Evolutionary conservation across 768 basidiomycete species (phyloP).

Genomic region (Steccherinum ochraceum): DNA sequence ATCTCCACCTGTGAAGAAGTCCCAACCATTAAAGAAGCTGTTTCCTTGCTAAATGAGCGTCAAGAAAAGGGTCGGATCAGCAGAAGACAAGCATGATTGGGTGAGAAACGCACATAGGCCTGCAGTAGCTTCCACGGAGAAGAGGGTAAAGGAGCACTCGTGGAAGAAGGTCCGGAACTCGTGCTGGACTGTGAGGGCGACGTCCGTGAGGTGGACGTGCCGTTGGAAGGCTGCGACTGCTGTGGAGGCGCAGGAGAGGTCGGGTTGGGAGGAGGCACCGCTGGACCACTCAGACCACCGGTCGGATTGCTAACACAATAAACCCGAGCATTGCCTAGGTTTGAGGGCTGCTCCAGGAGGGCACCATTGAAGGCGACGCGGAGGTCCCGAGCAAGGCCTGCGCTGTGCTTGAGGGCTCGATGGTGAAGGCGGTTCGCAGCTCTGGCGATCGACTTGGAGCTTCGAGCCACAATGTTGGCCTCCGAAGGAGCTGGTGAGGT

Average conservation of each 20-base stretch:
- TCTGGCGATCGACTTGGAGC: slow-evolving; percentile 32
- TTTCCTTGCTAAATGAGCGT: slow-evolving; percentile 42
- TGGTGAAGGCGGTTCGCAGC: slow-evolving; percentile 44
- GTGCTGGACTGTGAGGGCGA: slow-evolving; percentile 8
- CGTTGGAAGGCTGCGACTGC: slow-evolving; percentile 2
- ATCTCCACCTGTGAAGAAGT: slow-evolving; percentile 62
- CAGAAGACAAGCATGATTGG: not conserved
- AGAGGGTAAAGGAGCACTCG: slow-evolving; percentile 7
- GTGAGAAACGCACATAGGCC: slow-evolving; percentile 51
- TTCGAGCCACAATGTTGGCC: slow-evolving; percentile 16
- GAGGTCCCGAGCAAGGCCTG: slow-evolving; percentile 60
- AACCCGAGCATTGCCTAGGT: slow-evolving; percentile 16
- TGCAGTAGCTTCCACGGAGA: slow-evolving; percentile 44
- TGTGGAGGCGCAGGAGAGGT: slow-evolving; percentile 1
- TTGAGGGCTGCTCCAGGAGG: slow-evolving; percentile 25
- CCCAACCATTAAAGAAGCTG: slow-evolving; percentile 79
- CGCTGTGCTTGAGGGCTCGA: slow-evolving; percentile 51
- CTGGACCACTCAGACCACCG: slow-evolving; percentile 4
- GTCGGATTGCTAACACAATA: slow-evolving; percentile 29
- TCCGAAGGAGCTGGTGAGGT: slow-evolving; percentile 18
- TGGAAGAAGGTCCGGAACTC: slow-evolving; percentile 4
- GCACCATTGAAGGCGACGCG: slow-evolving; percentile 57
- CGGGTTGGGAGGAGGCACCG: slow-evolving; percentile 6
- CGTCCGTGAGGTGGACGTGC: slow-evolving; percentile 19
- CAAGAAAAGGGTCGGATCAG: slow-evolving; percentile 1